Percentiles rank a stretch among this genome's conserved stretches.
phyloP scores from a whole-genome alignment of 495 filamentous ascomycete species.

The Delitschia confertaspora region DNA sequence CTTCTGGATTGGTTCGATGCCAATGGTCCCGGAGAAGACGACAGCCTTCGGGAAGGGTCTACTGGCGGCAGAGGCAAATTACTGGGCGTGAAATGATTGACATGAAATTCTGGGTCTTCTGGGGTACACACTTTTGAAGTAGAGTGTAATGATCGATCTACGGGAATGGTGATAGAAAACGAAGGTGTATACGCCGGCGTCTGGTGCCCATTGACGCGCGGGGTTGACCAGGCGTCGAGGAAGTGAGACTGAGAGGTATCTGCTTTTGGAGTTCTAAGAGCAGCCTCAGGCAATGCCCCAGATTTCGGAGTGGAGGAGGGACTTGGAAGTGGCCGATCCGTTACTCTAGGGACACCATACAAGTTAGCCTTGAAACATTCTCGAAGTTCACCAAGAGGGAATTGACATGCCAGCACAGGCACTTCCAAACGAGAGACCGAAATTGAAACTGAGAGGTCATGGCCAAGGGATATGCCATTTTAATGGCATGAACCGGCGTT shows the following conservation, averaged over 20 bases:
- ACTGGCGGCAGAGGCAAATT: conserved; percentile 47
- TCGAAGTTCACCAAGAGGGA: conserved; percentile 5
- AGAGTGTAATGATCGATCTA: conserved; percentile 26
- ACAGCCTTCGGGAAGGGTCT: conserved; percentile 47
- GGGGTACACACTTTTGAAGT: conserved; percentile 17
- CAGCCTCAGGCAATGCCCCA: conserved; percentile 25
- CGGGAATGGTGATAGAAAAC: conserved; percentile 24
- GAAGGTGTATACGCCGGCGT: conserved; percentile 32
- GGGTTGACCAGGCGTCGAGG: conserved; percentile 36
- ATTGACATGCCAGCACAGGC: neutral
- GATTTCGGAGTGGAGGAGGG: conserved; percentile 34
- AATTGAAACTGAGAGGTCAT: neutral
- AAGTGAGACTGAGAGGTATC: conserved; percentile 31
- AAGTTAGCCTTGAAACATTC: conserved; percentile 25
- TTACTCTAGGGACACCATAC: conserved; percentile 19
- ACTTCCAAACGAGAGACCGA: neutral
- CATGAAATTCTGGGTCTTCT: conserved; percentile 39
- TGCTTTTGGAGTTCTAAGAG: conserved; percentile 32
- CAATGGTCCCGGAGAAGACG: conserved; percentile 48
- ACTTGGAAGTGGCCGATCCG: conserved; percentile 37
- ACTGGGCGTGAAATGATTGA: conserved; percentile 49
- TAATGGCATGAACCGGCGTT: too few species aligned
- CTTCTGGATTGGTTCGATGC: conserved; percentile 31
- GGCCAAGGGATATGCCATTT: neutral
- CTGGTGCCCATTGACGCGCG: conserved; percentile 30